phyloP scores from a whole-genome alignment of 169 alveolate species.

The Eimeria sp. region DNA sequence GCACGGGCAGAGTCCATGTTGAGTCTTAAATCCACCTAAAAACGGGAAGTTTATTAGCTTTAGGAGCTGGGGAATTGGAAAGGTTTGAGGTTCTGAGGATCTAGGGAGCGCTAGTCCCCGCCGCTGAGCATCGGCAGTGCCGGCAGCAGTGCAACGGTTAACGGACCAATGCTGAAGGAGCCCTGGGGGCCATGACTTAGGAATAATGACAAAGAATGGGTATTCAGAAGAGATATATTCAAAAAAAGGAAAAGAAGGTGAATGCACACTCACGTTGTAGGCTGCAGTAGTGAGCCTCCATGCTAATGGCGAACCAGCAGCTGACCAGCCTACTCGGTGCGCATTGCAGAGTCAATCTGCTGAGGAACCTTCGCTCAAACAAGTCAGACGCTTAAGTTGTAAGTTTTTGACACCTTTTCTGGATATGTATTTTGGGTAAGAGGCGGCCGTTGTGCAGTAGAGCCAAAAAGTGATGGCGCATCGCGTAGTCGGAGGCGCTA shows the following conservation, averaged over 20 bases:
- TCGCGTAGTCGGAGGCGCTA: conserved; percentile 62
- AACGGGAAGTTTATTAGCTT: not conserved
- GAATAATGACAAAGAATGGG: conserved; percentile 14
- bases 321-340: conserved; percentile 55
- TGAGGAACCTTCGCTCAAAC: not conserved
- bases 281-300: conserved; percentile 51
- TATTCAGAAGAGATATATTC: not conserved
- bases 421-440: not conserved
- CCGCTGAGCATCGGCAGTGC: conserved; percentile 74
- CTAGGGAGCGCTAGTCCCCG: conserved; percentile 68
- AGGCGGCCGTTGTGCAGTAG: not conserved
- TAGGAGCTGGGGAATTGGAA: not conserved
- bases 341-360: not conserved
- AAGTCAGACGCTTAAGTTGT: not conserved
- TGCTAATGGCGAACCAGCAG: conserved; percentile 71
- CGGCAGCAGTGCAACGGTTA: conserved; percentile 40
- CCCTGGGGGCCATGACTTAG: conserved; percentile 39
- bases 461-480: not conserved
- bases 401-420: not conserved
- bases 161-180: conserved; percentile 18
- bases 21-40: conserved; percentile 29
- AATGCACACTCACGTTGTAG: not conserved
- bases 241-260: not conserved
- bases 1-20: conserved; percentile 51
- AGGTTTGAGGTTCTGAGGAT: not conserved